Evolutionary conservation across 306 rosid genomes (phyloP).

Genomic region (Leucaena leucocephala): DNA sequence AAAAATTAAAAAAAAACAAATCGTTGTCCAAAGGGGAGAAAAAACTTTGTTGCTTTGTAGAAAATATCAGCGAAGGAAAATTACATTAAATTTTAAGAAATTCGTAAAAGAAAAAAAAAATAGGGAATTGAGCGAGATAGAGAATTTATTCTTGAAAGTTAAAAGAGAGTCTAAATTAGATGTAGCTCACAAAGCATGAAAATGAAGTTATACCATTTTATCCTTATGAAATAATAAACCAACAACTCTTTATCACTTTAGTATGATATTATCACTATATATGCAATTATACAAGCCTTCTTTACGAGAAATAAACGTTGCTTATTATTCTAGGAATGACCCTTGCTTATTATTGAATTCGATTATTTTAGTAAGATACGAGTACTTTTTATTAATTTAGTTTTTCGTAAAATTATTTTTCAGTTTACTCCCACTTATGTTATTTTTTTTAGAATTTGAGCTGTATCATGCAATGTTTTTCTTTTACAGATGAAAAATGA

Average conservation of each 20-base stretch:
- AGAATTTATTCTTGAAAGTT: conserved; percentile 43
- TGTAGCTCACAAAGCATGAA: neutral
- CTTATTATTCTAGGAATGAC: neutral
- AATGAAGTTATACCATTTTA: neutral
- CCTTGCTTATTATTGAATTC: neutral
- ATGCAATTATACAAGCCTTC: neutral
- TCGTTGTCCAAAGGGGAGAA: too few relatives aligned
- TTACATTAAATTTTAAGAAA: neutral
- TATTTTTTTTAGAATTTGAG: too few relatives aligned
- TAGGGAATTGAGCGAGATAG: conserved; percentile 38
- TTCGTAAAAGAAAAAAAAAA: neutral
- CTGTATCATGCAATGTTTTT: too few relatives aligned
- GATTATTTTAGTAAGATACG: neutral
- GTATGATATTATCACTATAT: neutral
- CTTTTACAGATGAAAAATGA: too few relatives aligned
- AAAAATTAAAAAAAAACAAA: too few relatives aligned
- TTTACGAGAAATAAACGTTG: neutral
- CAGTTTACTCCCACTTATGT: too few relatives aligned
- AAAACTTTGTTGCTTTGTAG: neutral
- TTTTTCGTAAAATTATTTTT: too few relatives aligned
- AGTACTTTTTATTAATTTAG: neutral
- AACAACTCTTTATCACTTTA: neutral
- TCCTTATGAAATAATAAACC: neutral
- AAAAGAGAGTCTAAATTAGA: conserved; percentile 15
- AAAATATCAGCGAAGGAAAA: neutral